Conservation (phyloP, 2,329 filamentous ascomycete species). For the Westerdykella ornata region DNA sequence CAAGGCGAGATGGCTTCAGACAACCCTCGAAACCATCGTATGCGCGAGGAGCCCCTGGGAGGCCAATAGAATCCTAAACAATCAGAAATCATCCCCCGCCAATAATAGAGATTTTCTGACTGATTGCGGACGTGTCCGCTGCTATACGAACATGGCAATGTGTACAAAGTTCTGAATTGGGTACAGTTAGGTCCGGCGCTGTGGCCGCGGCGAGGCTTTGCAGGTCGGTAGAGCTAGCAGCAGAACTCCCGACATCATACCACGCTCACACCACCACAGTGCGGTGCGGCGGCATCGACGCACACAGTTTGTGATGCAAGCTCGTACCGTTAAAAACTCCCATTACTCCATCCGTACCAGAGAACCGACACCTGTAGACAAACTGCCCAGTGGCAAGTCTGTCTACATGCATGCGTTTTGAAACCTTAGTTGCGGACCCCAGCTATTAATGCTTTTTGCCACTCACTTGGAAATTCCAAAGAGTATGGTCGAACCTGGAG, state of each 20-base stretch:
- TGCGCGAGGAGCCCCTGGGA: slow-evolving; percentile 19
- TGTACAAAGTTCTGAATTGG: slow-evolving; percentile 17
- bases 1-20: slow-evolving; percentile 27
- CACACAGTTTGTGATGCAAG: slow-evolving; percentile 25
- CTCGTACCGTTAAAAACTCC: neutral
- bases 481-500: too few relatives aligned
- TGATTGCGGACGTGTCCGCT: neutral
- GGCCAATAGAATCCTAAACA: neutral
- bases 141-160: slow-evolving; percentile 8
- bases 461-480: too few relatives aligned
- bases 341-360: neutral
- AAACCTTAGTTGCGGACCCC: too few relatives aligned
- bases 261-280: slow-evolving; percentile 34
- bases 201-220: slow-evolving; percentile 27
- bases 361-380: too few relatives aligned
- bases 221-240: slow-evolving; percentile 19
- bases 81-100: neutral
- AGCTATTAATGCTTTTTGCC: too few relatives aligned
- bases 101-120: neutral
- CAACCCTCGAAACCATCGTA: slow-evolving; percentile 18
- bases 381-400: too few relatives aligned
- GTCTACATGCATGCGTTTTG: too few relatives aligned
- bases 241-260: slow-evolving; percentile 12
- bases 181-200: slow-evolving; percentile 21
- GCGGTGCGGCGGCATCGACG: slow-evolving; percentile 25